Conservation (phyloP, 345 rosid species). For the Acer negundo region DNA sequence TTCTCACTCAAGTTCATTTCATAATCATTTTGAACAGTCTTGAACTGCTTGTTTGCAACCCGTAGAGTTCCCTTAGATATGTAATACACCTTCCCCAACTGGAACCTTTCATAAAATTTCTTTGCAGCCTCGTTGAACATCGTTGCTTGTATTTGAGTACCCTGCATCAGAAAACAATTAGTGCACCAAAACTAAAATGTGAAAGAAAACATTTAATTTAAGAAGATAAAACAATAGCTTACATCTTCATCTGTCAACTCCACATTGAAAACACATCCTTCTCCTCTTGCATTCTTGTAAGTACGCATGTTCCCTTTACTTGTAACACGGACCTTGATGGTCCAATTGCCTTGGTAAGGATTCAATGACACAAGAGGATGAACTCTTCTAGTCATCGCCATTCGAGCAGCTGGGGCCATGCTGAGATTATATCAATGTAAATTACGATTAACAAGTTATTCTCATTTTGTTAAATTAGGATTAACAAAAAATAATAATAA, state of each 20-base stretch:
- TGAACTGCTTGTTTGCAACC: constrained; percentile 89
- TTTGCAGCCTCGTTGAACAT: constrained; percentile 95
- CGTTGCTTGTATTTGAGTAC: constrained; percentile 94
- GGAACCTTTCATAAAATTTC: constrained; percentile 74
- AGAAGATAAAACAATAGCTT: constrained; percentile 23
- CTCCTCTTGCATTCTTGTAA: constrained; percentile 87
- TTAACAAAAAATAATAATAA: too few relatives aligned
- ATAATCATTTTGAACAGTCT: constrained; percentile 87
- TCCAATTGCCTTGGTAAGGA: constrained; percentile 97
- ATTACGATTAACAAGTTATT: neutral
- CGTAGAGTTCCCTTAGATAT: constrained; percentile 79
- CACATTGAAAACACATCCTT: constrained; percentile 94
- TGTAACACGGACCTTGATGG: constrained; percentile 86
- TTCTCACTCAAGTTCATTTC: constrained; percentile 91
- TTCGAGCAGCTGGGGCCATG: constrained; percentile 77
- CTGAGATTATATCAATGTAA: constrained; percentile 36
- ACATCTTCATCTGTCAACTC: constrained; percentile 96
- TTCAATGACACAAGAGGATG: constrained; percentile 92
- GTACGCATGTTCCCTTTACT: constrained; percentile 84
- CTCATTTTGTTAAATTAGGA: too few relatives aligned
- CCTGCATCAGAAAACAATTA: constrained; percentile 38
- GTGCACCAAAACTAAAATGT: neutral
- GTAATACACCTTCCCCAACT: constrained; percentile 83
- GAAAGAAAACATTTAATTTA: too few relatives aligned
- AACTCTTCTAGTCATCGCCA: constrained; percentile 91